These are phyloP conservation scores for Epichloe sp. DNA, from an alignment of 2,329 filamentous ascomycete species.

Conservation along the genomic window DNA sequence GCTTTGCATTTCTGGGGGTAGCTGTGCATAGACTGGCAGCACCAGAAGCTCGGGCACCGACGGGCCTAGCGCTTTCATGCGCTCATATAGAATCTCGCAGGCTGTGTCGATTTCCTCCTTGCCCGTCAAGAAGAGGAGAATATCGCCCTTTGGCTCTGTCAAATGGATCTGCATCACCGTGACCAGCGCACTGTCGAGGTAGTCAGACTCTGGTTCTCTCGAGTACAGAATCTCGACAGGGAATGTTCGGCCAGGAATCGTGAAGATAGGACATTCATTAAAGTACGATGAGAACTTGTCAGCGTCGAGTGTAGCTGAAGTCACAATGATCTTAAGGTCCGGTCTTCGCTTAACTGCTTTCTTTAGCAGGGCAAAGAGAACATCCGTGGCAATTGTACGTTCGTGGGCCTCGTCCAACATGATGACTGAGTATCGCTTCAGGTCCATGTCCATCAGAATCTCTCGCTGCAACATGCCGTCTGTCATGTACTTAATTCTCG, in stretches of 20 bases:
- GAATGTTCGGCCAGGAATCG: conserved; percentile 87
- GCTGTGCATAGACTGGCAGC: conserved; percentile 86
- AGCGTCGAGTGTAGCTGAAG: conserved; percentile 88
- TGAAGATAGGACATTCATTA: conserved; percentile 90
- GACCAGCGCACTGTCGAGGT: conserved; percentile 83
- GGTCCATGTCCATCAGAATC: conserved; percentile 79
- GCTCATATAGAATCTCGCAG: conserved; percentile 82
- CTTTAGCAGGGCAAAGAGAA: conserved; percentile 86
- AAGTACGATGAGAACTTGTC: conserved; percentile 98
- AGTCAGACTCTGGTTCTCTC: conserved; percentile 87
- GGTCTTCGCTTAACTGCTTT: conserved; percentile 77
- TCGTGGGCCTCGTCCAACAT: conserved; percentile 99
- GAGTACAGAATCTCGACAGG: conserved; percentile 96
- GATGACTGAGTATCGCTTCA: conserved; percentile 85
- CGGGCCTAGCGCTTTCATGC: conserved; percentile 90
- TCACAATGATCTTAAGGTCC: conserved; percentile 91
- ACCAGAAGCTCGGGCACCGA: conserved; percentile 86
- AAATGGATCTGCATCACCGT: conserved; percentile 98
- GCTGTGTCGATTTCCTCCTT: conserved; percentile 96
- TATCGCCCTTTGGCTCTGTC: conserved; percentile 83
- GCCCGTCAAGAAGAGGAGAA: conserved; percentile 91
- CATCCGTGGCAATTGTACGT: conserved; percentile 88
- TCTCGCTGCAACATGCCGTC: conserved; percentile 97
- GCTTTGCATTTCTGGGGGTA: conserved; percentile 88
- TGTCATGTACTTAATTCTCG: conserved; percentile 98